Base-by-base conservation (phyloP, 306 rosid species). In the Carpinus fangiana region DNA sequence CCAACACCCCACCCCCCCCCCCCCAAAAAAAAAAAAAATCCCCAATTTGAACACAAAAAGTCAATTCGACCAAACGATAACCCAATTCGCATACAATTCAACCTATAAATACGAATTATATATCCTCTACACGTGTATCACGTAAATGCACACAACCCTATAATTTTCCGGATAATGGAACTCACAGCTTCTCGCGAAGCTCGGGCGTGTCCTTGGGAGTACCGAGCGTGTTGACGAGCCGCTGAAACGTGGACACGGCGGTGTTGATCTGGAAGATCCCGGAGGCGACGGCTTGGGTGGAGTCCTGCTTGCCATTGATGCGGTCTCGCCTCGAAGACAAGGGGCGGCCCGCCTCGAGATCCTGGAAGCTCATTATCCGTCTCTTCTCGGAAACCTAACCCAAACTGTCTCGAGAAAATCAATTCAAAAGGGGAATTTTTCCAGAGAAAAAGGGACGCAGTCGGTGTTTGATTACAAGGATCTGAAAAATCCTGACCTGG, bases 251-350 rank as follows among this genome's bases (percentile, higher is more conserved):
- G 69, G 94, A 88, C 16, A 94, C 97, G n/a, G 97, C 95, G 50
- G 98, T 94, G 81, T 90, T 94, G 92, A 94, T 94, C 97, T 94
- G 98, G 79, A 94, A 94, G n/a, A 94, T 80, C 55, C 98, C 98
- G 8, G 98, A 83, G 31, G 98, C 97, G 38, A 94, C 95, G 72
- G 97, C 98, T 46, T 94, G 98, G 20, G 97, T 94, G 10, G 98
- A 93, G 79, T 93, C 89, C 59, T 88, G 96, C 73, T 90, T 90
- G 59, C 93, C 93, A 87, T 87, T 89, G 80, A 82, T 31, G 21
- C 82, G 86, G 76, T 80, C 86, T 56, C 95, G 89, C 74, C 97
- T 84, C 20, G 91, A 87, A 73, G 80, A 90, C 79, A 82, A 82
- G 14, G 91, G 84, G 60, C 96, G 89, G 26, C 97, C 95, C 18